Evolutionary conservation across 2,329 filamentous ascomycete genomes (phyloP), one percentile per base, ranked within the genome.

Genomic region (Graphiopsis chlorocephala): DNA sequence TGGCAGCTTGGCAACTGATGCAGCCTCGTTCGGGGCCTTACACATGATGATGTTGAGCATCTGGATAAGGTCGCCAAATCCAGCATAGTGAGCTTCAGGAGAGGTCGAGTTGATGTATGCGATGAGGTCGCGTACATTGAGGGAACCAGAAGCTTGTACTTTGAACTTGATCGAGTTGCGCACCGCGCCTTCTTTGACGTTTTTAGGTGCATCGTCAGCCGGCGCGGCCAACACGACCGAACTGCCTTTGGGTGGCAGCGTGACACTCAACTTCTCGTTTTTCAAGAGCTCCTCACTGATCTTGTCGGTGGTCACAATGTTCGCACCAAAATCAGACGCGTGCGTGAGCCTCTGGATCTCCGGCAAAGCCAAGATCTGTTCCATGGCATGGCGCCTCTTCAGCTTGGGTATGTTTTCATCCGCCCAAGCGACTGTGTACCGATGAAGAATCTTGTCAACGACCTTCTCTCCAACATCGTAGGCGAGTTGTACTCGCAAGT

Each of bases 1-100:
- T 0, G 83, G 83, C n/a, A 84, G 77, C 0, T 80, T 80, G 11
- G 79, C 75, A 17, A 85, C 77, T 0, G 74, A 72, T 0, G 62
- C 63, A 7, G 77, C 74, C 1, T 72, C 77, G 65, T 80, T 84
- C 3, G 82, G 79, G 17, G 77, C 72, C 64, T 84, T 79, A 0
- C 81, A 79, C 59, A 88, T 74, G 25, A 88, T 76, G 35, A 87
- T 83, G 69, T 89, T 89, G 63, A 88, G 72, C 0, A 84, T 80
- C 64, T 87, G 84, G 6, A 88, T 78, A 0, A 84, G 74, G 62
- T 86, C 83, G 0, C 78, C 75, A 70, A 84, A 83, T 20, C 78
- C 72, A 0, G 73, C 71, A 53, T 83, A 83, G 15, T 73, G 68
- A 0, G 72, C 73, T 17, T 72, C 70, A 5, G 77, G 68, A 42